phyloP scores from a whole-genome alignment of 2,329 filamentous ascomycete species.

The Cercospora janseana region DNA sequence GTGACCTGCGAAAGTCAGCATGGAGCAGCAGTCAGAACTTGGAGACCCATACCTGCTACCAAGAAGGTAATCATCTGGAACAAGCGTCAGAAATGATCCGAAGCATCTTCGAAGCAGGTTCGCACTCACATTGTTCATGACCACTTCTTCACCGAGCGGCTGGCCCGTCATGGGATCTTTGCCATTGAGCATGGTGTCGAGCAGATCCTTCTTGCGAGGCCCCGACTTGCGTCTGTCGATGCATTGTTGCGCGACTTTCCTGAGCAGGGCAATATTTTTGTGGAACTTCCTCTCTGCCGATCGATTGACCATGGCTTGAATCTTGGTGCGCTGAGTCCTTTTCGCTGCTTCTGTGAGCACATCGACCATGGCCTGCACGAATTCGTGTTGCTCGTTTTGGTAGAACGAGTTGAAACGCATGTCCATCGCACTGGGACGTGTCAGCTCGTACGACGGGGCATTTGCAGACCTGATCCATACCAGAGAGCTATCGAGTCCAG shows the following conservation, averaged over 20 bases:
- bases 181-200: constrained; percentile 68
- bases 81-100: no score
- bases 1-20: constrained; percentile 48
- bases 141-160: constrained; percentile 59
- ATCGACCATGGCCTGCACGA: constrained; percentile 61
- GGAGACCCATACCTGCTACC: constrained; percentile 47
- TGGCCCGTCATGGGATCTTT: constrained; percentile 63
- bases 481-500: constrained; percentile 68
- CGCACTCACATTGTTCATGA: constrained; percentile 56
- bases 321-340: constrained; percentile 43
- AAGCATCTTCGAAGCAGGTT: no score
- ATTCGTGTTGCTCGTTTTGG: constrained; percentile 60
- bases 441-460: not conserved
- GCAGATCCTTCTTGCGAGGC: constrained; percentile 61
- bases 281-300: constrained; percentile 48
- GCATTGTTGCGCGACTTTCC: constrained; percentile 61
- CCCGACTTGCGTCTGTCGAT: constrained; percentile 63
- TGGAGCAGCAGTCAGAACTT: not conserved
- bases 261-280: constrained; percentile 56
- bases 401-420: constrained; percentile 71
- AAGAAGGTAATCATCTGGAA: constrained; percentile 61
- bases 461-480: not conserved
- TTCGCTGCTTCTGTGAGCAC: constrained; percentile 52
- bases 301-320: constrained; percentile 13
- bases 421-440: constrained; percentile 36